Evolutionary conservation across 1,284 basidiomycete genomes (phyloP).

Genomic region (Marasmius fiardii): DNA sequence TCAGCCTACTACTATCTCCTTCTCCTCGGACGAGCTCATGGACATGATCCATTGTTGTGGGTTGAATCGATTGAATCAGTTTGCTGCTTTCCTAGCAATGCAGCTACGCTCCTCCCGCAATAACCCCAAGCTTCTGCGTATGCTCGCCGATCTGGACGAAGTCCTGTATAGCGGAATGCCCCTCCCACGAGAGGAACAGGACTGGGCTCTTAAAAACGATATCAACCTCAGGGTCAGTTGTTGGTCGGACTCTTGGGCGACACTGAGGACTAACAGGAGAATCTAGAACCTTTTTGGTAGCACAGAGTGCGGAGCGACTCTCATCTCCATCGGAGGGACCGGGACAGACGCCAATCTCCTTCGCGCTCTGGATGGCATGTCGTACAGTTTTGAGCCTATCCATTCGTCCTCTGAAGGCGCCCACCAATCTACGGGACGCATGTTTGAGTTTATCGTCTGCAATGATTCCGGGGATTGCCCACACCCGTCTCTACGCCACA

Average conservation of each 20-base stretch:
- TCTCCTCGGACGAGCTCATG: slow-evolving; percentile 63
- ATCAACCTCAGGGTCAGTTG: slow-evolving; percentile 52
- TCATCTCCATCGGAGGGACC: slow-evolving; percentile 47
- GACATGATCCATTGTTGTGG: slow-evolving; percentile 66
- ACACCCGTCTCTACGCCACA: slow-evolving; percentile 47
- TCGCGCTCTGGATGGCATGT: slow-evolving; percentile 49
- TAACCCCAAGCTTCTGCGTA: slow-evolving; percentile 56
- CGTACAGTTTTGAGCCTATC: slow-evolving; percentile 58
- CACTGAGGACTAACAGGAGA: slow-evolving; percentile 1
- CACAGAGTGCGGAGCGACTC: slow-evolving; percentile 67
- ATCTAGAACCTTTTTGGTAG: slow-evolving; percentile 65
- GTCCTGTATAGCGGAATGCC: slow-evolving; percentile 61
- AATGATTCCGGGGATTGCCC: slow-evolving; percentile 66
- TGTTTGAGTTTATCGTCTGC: slow-evolving; percentile 65
- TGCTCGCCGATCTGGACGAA: slow-evolving; percentile 54
- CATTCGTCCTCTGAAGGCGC: slow-evolving; percentile 34
- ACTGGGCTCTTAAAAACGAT: slow-evolving; percentile 55
- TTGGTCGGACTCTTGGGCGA: background rate
- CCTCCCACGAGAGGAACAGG: slow-evolving; percentile 60
- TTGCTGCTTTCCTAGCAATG: slow-evolving; percentile 59
- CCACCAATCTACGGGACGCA: slow-evolving; percentile 48
- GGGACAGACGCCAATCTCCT: slow-evolving; percentile 45
- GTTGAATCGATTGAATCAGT: slow-evolving; percentile 70
- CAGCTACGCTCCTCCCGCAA: slow-evolving; percentile 60
- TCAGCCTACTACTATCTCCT: slow-evolving; percentile 60